These are phyloP conservation scores for Kluyveromyces sp. DNA, from an alignment of 1,139 yeast genomes.

Conservation along the genomic window DNA sequence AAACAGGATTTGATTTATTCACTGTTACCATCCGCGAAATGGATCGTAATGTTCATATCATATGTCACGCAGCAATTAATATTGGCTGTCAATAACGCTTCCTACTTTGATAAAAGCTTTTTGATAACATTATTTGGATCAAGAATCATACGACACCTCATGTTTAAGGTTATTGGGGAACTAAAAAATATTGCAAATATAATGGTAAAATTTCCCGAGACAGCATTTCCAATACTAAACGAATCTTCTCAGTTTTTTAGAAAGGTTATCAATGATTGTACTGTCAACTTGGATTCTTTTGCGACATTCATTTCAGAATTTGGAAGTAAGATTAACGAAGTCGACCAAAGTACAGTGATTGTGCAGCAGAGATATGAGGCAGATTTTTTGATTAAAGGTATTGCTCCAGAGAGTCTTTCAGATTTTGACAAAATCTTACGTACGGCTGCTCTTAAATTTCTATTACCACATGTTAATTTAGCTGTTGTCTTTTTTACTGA, in stretches of 20 bases:
- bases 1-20: conserved; percentile 31
- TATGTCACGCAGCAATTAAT: conserved; percentile 27
- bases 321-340: conserved; percentile 24
- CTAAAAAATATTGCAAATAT: conserved; percentile 27
- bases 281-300: conserved; percentile 28
- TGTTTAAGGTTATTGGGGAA: conserved; percentile 27
- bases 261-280: conserved; percentile 26
- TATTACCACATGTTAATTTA: conserved; percentile 26
- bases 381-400: conserved; percentile 27
- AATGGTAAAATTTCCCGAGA: conserved; percentile 29
- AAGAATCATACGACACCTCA: conserved; percentile 27
- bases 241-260: conserved; percentile 28
- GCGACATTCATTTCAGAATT: conserved; percentile 28
- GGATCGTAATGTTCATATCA: conserved; percentile 29
- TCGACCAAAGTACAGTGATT: conserved; percentile 22
- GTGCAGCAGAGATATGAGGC: conserved; percentile 18
- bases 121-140: conserved; percentile 29
- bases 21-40: conserved; percentile 28
- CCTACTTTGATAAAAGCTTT: conserved; percentile 17
- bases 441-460: conserved; percentile 21
- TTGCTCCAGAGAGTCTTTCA: conserved; percentile 19
- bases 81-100: conserved; percentile 21
- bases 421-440: conserved; percentile 24
- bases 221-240: conserved; percentile 27
- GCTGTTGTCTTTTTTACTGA: conserved; percentile 26